Evolutionary conservation across 352 stramenopile genomes (phyloP).

Genomic region (Globisporangium cederbergense): DNA sequence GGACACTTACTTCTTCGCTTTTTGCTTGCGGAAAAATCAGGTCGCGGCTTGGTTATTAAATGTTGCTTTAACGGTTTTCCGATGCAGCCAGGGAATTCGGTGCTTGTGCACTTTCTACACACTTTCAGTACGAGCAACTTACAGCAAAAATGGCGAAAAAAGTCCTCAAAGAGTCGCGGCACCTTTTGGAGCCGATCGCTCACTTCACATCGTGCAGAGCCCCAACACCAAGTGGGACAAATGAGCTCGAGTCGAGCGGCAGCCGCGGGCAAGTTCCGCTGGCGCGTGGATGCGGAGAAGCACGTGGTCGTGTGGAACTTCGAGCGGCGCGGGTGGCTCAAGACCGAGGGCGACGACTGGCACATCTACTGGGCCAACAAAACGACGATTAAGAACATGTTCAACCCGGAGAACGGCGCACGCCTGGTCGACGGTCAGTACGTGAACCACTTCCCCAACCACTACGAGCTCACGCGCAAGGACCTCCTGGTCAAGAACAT

Average conservation of each 20-base stretch:
- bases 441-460: conserved; percentile 89
- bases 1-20: not conserved
- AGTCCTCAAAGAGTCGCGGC: no score
- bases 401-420: conserved; percentile 81
- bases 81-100: no score
- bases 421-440: conserved; percentile 68
- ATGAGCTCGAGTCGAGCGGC: conserved; percentile 1
- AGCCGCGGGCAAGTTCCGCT: conserved; percentile 40
- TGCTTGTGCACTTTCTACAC: no score
- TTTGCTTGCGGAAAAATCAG: not conserved
- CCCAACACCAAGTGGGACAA: not conserved
- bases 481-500: conserved; percentile 95
- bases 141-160: no score
- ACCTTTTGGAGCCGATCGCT: no score
- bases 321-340: conserved; percentile 79
- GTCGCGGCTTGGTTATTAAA: no score
- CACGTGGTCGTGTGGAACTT: conserved; percentile 84
- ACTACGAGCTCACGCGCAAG: conserved; percentile 91
- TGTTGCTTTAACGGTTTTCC: no score
- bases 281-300: conserved; percentile 72
- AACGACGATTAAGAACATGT: conserved; percentile 82
- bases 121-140: no score
- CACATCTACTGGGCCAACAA: conserved; percentile 94
- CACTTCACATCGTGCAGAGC: no score
- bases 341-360: conserved; percentile 87